These are phyloP conservation scores for Salix udensis DNA, from an alignment of 345 rosid genomes.

Conservation along the genomic window DNA sequence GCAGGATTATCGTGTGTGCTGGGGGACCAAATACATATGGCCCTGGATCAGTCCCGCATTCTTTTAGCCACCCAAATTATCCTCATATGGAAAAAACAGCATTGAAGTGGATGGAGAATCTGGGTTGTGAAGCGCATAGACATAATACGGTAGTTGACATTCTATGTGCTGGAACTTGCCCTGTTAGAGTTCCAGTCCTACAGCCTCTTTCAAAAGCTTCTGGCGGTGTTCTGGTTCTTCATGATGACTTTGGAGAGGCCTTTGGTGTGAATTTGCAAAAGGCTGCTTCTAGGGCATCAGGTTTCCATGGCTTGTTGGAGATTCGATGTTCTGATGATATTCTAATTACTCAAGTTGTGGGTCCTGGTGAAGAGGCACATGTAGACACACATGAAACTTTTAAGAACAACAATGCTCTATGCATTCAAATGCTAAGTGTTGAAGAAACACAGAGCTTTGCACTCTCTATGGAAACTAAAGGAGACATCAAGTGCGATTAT, in stretches of 20 bases:
- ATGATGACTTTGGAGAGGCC: constrained; percentile 98
- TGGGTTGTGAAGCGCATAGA: constrained; percentile 73
- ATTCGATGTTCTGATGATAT: constrained; percentile 95
- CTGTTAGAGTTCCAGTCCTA: constrained; percentile 76
- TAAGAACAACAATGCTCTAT: constrained; percentile 59
- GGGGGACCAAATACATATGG: constrained; percentile 96
- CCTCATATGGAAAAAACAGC: constrained; percentile 84
- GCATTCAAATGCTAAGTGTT: constrained; percentile 78
- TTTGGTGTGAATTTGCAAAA: constrained; percentile 95
- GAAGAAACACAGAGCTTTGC: constrained; percentile 96
- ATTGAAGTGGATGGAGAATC: constrained; percentile 75
- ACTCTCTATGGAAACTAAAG: constrained; percentile 74
- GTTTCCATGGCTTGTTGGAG: constrained; percentile 82
- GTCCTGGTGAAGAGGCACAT: constrained; percentile 97
- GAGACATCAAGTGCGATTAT: constrained; percentile 66
- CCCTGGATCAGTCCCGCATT: constrained; percentile 89
- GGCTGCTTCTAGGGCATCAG: constrained; percentile 82
- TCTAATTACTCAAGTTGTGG: constrained; percentile 79
- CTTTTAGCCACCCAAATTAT: constrained; percentile 80
- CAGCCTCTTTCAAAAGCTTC: constrained; percentile 95
- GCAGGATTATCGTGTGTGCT: constrained; percentile 84
- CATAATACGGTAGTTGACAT: constrained; percentile 81
- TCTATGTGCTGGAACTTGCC: constrained; percentile 96
- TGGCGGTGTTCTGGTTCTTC: constrained; percentile 93
- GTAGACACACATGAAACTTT: constrained; percentile 66